These are phyloP conservation scores for Aspergillus aculeatinus DNA, from an alignment of 2,329 filamentous ascomycete species.

Conservation along the genomic window DNA sequence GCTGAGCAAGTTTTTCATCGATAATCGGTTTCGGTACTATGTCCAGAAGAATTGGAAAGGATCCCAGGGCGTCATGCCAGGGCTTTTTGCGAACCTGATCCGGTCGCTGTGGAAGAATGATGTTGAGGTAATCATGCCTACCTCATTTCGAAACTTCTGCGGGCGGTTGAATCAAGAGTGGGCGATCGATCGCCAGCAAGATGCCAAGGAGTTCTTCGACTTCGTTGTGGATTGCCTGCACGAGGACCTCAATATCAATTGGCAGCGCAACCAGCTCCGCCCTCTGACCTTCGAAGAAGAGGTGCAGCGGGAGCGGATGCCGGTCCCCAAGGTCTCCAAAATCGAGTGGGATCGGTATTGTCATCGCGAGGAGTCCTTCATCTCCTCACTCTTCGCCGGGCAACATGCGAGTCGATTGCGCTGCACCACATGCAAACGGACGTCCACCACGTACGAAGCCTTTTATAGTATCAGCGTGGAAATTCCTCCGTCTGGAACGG, in stretches of 20 bases:
- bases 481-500: slow-evolving; percentile 61
- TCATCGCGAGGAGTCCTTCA: slow-evolving; percentile 69
- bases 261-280: slow-evolving; percentile 58
- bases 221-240: slow-evolving; percentile 80
- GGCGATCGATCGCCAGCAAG: slow-evolving; percentile 76
- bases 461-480: slow-evolving; percentile 71
- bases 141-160: slow-evolving; percentile 66
- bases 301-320: slow-evolving; percentile 59
- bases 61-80: slow-evolving; percentile 62
- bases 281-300: slow-evolving; percentile 62
- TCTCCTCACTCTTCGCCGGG: slow-evolving; percentile 77
- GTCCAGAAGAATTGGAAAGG: slow-evolving; percentile 66
- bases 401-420: slow-evolving; percentile 63
- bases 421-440: slow-evolving; percentile 61
- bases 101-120: slow-evolving; percentile 64
- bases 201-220: slow-evolving; percentile 84
- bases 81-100: slow-evolving; percentile 61
- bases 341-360: slow-evolving; percentile 74
- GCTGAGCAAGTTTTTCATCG: slow-evolving; percentile 63
- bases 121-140: slow-evolving; percentile 52
- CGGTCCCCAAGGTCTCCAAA: slow-evolving; percentile 63
- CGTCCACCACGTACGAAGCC: slow-evolving; percentile 66
- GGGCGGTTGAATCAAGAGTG: slow-evolving; percentile 65
- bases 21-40: slow-evolving; percentile 59
- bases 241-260: slow-evolving; percentile 77